Evolutionary conservation across 768 basidiomycete species (phyloP), one percentile per base, ranked within the genome.

Genomic region (Pulveroboletus sp.): DNA sequence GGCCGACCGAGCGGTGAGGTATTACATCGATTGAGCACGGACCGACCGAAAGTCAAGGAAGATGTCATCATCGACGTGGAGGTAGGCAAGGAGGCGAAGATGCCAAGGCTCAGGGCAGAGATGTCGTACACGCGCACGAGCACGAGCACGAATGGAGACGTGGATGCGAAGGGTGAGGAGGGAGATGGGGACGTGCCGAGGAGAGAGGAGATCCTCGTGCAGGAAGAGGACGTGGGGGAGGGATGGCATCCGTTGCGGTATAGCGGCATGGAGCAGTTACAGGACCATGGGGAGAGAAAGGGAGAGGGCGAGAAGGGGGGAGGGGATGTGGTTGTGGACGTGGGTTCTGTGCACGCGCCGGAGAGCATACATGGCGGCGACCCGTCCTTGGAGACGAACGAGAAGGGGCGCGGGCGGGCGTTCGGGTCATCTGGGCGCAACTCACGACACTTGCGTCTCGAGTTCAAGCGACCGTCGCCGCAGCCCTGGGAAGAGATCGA

Each of bases 401-500:
- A 68, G 53, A 71, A 65, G 57, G 64, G 44, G 43, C 60, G 43
- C 33, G 65, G 38, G 61, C 65, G 43, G 52, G 51, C 51, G 52
- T 53, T 57, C 36, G 47, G 56, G 37, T 54, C 56, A 18, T 18
- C 56, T 41, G 51, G 51, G 39, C 69, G 69, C 26, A 57, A 65
- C 24, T 50, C 69, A 35, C 73, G 76, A 32, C 76, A 77, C 64
- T 71, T 83, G 45, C 73, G 72, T 40, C 67, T 80, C 54, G 72
- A 79, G 59, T 65, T 78, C 46, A 76, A 76, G 54, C 63, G 73
- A 15, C 69, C 76, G 17, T 77, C 82, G 28, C 80, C 85, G 38
- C 80, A 80, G 54, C 80, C 80, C 14, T 89, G 87, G 87, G 85
- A 86, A 37, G 69, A 76, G 40, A 63, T 78, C 21, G 73, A 75